Evolutionary conservation across 495 filamentous ascomycete species (phyloP).

Genomic region (Neurospora sp.): DNA sequence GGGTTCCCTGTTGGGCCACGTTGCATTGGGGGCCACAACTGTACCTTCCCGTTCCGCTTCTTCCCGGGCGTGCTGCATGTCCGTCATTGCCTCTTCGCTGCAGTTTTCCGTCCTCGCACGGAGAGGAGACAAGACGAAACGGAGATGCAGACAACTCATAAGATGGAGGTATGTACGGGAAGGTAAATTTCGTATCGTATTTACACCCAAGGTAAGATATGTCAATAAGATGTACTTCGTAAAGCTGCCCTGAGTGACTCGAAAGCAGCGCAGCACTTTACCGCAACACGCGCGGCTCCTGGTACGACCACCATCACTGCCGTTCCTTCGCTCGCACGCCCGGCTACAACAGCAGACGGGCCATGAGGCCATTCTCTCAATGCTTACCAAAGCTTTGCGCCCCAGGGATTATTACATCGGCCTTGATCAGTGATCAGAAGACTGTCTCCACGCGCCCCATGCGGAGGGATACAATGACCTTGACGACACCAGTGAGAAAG

Average conservation of each 20-base stretch:
- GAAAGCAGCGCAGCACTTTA: not conserved
- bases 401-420: not conserved
- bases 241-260: not conserved
- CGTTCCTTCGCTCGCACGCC: not conserved
- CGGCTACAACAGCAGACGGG: not conserved
- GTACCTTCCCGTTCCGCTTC: conserved; percentile 19
- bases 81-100: conserved; percentile 18
- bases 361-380: not conserved
- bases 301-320: not conserved
- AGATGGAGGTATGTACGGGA: not conserved
- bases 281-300: not conserved
- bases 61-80: conserved; percentile 15
- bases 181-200: not conserved
- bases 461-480: not conserved
- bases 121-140: not conserved
- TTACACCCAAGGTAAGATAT: not conserved
- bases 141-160: not conserved
- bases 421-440: not conserved
- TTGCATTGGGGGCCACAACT: conserved; percentile 15
- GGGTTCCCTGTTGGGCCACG: conserved; percentile 14
- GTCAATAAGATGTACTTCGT: not conserved
- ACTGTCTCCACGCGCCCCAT: not conserved
- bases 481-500: not conserved
- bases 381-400: not conserved
- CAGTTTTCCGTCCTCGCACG: not conserved